Evolutionary conservation across 345 rosid species (phyloP), one percentile per base, ranked within the genome.

Genomic region (Eucalyptus pauciflora): DNA sequence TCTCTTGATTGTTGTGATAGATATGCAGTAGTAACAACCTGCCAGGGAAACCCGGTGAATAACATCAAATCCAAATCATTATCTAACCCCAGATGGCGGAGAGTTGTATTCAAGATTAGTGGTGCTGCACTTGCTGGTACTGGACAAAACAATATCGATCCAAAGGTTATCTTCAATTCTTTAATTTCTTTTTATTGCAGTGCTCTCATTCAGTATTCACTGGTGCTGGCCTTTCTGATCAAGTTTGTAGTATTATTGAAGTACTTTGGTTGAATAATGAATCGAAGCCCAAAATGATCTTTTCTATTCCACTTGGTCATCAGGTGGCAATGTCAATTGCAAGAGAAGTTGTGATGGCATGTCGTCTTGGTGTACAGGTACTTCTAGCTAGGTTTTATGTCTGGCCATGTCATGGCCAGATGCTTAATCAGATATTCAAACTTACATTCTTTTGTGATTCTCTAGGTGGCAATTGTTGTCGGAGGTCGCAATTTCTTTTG

Each of bases 401-500:
- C 48, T 76, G 48, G 85, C 85, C 27, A 41, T 76, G 85, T 41
- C 45, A 76, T 20, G 48, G 83, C 48, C 48, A 76, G 48, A 76
- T 76, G 48, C 16, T 76, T 76, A 22, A 76, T 76, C 85, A 76
- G 48, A 37, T 45, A 10, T 69, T 31, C 27, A 10, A 13, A 52
- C 50, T 81, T 90, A 22, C 46, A 54, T 51, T 86, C 58, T 87
- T 54, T 48, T 67, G 64, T 85, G 56, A 81, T 91, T 86, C 89
- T 91, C 14, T 90, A 97, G 99, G 96, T 96, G 58, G 98, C 99
- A 10, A 94, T 97, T 90, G 98, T 96, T 88, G 96, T 97, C 92
- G 99, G 99, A 87, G 96, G 97, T 88, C 93, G 99, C 67, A 96
- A 97, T 90, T 94, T 96, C 88, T 96, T 97, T 88, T 95, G 97